Evolutionary conservation across 306 rosid genomes (phyloP), one percentile per base, ranked within the genome.

Genomic region (Alnus glutinosa): DNA sequence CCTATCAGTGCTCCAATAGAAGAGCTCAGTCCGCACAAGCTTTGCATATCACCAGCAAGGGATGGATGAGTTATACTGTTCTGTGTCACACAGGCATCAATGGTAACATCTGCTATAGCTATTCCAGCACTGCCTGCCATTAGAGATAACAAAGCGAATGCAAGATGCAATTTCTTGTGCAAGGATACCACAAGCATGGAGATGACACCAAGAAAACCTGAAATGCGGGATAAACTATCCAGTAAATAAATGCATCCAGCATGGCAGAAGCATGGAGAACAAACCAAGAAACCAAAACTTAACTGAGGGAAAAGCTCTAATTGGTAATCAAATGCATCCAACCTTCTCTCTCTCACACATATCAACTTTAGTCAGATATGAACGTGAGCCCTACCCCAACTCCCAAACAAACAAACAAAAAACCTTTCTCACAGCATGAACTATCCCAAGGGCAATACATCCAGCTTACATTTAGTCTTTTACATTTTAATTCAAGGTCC

Each of bases 21-120:
- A 34, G 70, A 64, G 70, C 70, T 36, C 23, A 64, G 46, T 64
- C 70, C 70, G 36, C 70, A 64, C 70, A 64, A 36, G 48, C 70
- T 64, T 64, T 64, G 70, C 70, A 64, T 64, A 18, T 64, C 70
- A 14, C 47, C 4, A 36, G 70, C 70, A 36, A 64, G 70, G 70
- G 48, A 64, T 14, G 70, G 70, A 64, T 64, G 47, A 64, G 9
- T 64, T 64, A 34, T 64, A 15, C 70, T 64, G 46, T 64, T 64
- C 5, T 64, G 70, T 36, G 70, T 64, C 47, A 64, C 70, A 64
- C 70, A 64, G n/a, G 70, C 70, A 64, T 64, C 70, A 64, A 64
- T 64, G 70, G 70, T 64, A 6, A 64, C 70, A 64, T 64, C 70
- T 64, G 70, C 70, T 64, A 64, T 64, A 34, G 70, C 70, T 64